Evolutionary conservation across 257 asterid genomes (phyloP).

Genomic region (Salvia splendens): DNA sequence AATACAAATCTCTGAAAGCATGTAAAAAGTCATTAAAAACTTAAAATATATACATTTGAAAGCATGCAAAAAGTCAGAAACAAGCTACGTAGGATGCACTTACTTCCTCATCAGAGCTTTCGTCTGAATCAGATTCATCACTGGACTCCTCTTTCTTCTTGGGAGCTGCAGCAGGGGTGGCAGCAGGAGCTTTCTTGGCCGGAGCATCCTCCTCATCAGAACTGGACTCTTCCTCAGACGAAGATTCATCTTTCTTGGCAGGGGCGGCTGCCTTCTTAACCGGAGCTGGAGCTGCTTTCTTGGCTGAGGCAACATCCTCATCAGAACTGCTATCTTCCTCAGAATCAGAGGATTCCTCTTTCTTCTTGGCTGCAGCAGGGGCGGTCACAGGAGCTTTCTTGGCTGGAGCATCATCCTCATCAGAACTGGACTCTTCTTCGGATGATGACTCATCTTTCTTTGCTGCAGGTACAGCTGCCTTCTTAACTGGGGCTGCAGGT

Average conservation of each 20-base stretch:
- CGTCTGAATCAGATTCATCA: slow-evolving; percentile 17
- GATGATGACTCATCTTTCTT: slow-evolving; percentile 35
- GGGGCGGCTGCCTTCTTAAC: slow-evolving; percentile 8
- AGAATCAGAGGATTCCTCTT: background rate
- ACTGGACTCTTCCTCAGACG: slow-evolving; percentile 30
- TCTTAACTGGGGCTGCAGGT: slow-evolving; percentile 9
- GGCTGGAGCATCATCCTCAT: too few relatives aligned
- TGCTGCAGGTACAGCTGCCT: too few relatives aligned
- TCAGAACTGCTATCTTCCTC: slow-evolving; percentile 39
- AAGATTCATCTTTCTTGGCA: slow-evolving; percentile 29
- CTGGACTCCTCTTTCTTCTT: background rate
- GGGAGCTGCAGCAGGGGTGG: background rate
- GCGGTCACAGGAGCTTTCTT: too few relatives aligned
- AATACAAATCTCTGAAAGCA: background rate
- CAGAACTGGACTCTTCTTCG: slow-evolving; percentile 39
- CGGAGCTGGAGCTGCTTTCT: background rate
- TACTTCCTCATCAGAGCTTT: slow-evolving; percentile 35
- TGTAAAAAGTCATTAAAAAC: background rate
- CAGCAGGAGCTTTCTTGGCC: too few relatives aligned
- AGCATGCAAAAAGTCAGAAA: too few relatives aligned
- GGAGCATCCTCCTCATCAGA: slow-evolving; percentile 27
- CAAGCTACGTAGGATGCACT: background rate
- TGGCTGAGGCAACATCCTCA: slow-evolving; percentile 8
- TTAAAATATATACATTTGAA: too few relatives aligned
- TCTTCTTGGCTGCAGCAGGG: slow-evolving; percentile 5